Base-by-base conservation (phyloP, 225 moss, liverwort and hornwort species). In the Marchantia polymorpha region DNA sequence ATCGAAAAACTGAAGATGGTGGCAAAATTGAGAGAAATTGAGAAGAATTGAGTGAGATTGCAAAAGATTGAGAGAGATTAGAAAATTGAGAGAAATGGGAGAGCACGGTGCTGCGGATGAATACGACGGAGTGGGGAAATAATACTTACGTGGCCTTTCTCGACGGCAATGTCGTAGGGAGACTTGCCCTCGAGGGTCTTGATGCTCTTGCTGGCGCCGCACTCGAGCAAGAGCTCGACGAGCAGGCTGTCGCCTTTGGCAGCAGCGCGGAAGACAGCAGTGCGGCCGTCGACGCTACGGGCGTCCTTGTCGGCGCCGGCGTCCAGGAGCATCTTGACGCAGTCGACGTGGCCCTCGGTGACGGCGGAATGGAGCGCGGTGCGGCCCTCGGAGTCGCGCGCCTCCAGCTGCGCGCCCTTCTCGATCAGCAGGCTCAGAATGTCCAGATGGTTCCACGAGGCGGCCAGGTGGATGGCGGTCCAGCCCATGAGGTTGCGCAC, bases 401-500 rank as follows among this genome's bases (percentile, higher is more conserved):
- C 93, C 47, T 92, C 90, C 84, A 91, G 83, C 46, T 92, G 78
- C 0, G 92, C 91, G 0, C 92, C 93, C 0, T 87, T 88, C 20
- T 92, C 92, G 22, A 94, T 88, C 53, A 96, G 83, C 10, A 96
- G 84, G 9, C 82, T 86, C 0, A 94, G 72, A 19, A 94, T 90
- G 22, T 87, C 87, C 4, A 88, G 59, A 7, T 92, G 88, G 29
- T 91, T 92, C 69, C 94, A 86, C 27, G 92, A 90, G 2, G 96
- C 91, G 0, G 96, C 91, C 52, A 96, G 85, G 65, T 96, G 96
- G 60, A 96, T 90, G 16, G 96, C 90, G 0, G 92, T 96, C 94
- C 94, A 94, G 7, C 92, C 92, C 49, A 89, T 84, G 6, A 90
- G 88, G 16, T 92, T 94, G 8, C 80, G 86, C 26, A 89, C 81